Conservation (phyloP, 306 rosid species). For the Trifolium subterraneum region DNA sequence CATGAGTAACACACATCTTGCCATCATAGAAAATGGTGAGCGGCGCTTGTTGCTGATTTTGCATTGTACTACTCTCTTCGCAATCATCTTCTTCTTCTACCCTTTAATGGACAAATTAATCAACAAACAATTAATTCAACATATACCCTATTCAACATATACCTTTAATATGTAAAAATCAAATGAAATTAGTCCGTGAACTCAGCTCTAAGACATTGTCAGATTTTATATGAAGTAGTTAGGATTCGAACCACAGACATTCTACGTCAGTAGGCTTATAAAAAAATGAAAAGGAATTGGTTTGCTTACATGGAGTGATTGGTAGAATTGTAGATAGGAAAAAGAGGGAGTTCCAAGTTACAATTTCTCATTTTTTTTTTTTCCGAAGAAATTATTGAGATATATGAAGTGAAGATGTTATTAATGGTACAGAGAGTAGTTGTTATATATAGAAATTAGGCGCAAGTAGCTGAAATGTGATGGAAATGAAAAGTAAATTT, state of each 20-base stretch:
- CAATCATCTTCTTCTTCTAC: constrained; percentile 9
- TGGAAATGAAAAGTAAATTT: neutral
- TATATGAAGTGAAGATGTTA: neutral
- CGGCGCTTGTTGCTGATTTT: constrained; percentile 27
- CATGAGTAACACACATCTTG: constrained; percentile 52
- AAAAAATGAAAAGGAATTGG: too few species aligned
- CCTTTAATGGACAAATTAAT: constrained; percentile 15
- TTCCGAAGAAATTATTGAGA: neutral
- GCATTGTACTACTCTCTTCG: constrained; percentile 21
- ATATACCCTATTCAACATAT: too few species aligned
- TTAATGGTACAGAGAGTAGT: neutral
- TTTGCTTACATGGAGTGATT: constrained; percentile 40
- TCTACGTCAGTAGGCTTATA: too few species aligned
- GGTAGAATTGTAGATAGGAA: constrained; percentile 37
- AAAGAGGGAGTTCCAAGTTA: constrained; percentile 72
- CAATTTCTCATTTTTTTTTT: constrained; percentile 48
- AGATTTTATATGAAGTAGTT: too few species aligned
- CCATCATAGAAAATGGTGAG: constrained; percentile 77
- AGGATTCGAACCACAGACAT: too few species aligned
- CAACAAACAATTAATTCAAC: neutral
- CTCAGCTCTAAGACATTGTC: too few species aligned
- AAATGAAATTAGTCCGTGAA: too few species aligned
- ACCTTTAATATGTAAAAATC: too few species aligned
- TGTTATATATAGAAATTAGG: neutral
- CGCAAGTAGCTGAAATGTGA: neutral